Percentiles rank a stretch among this genome's conserved stretches.
These are phyloP conservation scores for Chamaecyparis obtusa DNA, from an alignment of 75 land plant genomes.

Conservation along the genomic window DNA sequence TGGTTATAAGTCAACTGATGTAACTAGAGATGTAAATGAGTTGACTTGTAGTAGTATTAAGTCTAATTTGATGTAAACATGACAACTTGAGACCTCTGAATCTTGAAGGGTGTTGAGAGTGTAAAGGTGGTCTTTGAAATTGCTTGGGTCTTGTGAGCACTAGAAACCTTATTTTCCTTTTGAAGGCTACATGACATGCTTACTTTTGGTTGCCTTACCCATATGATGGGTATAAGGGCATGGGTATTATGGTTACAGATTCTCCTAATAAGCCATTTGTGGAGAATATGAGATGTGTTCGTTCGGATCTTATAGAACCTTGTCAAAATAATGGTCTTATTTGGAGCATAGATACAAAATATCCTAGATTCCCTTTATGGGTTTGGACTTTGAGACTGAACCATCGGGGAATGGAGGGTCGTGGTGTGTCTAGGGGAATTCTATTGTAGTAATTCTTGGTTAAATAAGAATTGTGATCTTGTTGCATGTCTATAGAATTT, in stretches of 20 bases:
- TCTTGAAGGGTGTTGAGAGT: no score
- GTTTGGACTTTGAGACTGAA: conserved; percentile 35
- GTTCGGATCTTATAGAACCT: conserved; percentile 55
- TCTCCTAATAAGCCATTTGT: conserved; percentile 50
- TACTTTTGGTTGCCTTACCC: conserved; percentile 76
- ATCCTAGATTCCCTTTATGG: conserved; percentile 23
- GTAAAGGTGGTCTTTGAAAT: no score
- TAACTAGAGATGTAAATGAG: no score
- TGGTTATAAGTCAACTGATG: no score
- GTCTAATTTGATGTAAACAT: no score
- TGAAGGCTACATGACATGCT: no score
- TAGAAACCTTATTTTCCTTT: no score
- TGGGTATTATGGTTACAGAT: conserved; percentile 58
- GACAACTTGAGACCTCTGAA: no score
- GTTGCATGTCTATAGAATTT: conserved; percentile 52
- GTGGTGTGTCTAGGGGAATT: conserved; percentile 61
- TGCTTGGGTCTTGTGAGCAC: no score
- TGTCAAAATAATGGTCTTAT: conserved; percentile 37
- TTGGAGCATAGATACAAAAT: conserved; percentile 26
- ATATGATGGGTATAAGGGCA: conserved; percentile 66
- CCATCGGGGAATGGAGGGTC: conserved; percentile 28
- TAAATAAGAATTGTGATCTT: neutral
- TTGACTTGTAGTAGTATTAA: no score
- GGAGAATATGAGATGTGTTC: conserved; percentile 58
- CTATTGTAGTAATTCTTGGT: conserved; percentile 9